Base-by-base conservation (phyloP, 192 early-diverging fungal genomes). In the Funneliformis mosseae region DNA sequence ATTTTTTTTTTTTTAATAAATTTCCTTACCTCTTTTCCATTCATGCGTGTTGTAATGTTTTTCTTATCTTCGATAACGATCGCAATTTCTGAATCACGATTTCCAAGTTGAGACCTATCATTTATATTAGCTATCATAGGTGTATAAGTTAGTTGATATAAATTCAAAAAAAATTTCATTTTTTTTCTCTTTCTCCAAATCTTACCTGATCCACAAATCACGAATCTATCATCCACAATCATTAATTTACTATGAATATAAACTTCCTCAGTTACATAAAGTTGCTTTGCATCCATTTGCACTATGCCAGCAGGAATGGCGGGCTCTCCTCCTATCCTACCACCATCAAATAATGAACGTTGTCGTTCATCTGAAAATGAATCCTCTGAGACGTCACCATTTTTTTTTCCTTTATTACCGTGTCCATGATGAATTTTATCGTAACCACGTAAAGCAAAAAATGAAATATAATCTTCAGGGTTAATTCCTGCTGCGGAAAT, bases 211-310 rank as follows among this genome's bases (percentile, higher is more conserved):
- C 96, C 96, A 82, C 93, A 92, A n/a, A 97, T 86, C 45, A 95
- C 93, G 55, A 88, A 89, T 18, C 88, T 88, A 78, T 97, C 96
- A 81, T 97, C 96, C 14, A 95, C 89, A 79, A 97, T 95, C 91
- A 97, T 91, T 61, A 95, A 81, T 82, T 96, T 93, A 74, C 91
- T 92, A 87, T 97, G 96, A 45, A 97, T 91, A 82, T 97, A 97
- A 61, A 97, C 83, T 77, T 93, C 89, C 81, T 96, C 95, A 0
- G 95, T 94, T 1, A 97, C 92, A 83, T 84, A 89, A 18, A 87
- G 84, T 5, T 82, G 75, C 21, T 85, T 61, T 14, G 9, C 12
- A 64, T 77, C 76, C 10, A 8, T 46, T 39, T 61, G 43, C 43
- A 9, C 11, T n/a, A 55, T 63, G 0, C 33, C 60, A 14, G 6